Percentiles rank a stretch among this genome's conserved stretches.
Conservation (phyloP, 2,329 filamentous ascomycete genomes). For the Claviceps paspali region DNA sequence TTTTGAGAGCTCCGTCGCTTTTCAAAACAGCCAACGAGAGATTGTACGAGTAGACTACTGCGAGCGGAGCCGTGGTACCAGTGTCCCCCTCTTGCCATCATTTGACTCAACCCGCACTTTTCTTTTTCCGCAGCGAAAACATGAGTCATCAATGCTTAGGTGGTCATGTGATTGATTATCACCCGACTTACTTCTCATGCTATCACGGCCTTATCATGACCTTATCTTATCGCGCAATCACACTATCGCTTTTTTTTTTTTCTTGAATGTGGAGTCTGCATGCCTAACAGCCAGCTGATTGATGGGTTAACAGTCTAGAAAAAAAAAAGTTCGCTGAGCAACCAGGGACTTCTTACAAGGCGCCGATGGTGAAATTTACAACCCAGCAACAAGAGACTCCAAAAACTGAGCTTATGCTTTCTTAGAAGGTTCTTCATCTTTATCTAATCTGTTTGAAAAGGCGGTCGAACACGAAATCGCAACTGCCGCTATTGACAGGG, state of each 20-base stretch:
- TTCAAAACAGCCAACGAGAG: too few relatives aligned
- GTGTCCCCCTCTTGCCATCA: too few relatives aligned
- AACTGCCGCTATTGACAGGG: neutral
- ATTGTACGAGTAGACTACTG: too few relatives aligned
- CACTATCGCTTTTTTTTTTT: neutral
- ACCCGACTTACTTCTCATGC: neutral
- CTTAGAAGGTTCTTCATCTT: neutral
- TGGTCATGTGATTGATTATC: slow-evolving; percentile 1
- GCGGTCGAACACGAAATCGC: slow-evolving; percentile 2
- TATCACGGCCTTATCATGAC: neutral
- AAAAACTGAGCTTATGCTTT: too few relatives aligned
- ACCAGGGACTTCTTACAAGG: slow-evolving; percentile 5
- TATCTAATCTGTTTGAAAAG: neutral
- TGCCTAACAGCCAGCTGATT: slow-evolving; percentile 7
- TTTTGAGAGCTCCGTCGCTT: too few relatives aligned
- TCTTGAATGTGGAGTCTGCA: slow-evolving; percentile 5
- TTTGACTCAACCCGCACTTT: too few relatives aligned
- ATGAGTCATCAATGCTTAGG: too few relatives aligned
- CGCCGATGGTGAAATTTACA: slow-evolving; percentile 20
- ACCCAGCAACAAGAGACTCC: too few relatives aligned
- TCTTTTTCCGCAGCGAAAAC: too few relatives aligned
- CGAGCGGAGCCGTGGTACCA: too few relatives aligned
- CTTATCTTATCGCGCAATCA: too few relatives aligned
- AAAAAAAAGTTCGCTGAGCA: slow-evolving; percentile 17
- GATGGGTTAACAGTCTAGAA: slow-evolving; percentile 15